Conservation (phyloP, 139 green algal species). For the Closterium sp. region DNA sequence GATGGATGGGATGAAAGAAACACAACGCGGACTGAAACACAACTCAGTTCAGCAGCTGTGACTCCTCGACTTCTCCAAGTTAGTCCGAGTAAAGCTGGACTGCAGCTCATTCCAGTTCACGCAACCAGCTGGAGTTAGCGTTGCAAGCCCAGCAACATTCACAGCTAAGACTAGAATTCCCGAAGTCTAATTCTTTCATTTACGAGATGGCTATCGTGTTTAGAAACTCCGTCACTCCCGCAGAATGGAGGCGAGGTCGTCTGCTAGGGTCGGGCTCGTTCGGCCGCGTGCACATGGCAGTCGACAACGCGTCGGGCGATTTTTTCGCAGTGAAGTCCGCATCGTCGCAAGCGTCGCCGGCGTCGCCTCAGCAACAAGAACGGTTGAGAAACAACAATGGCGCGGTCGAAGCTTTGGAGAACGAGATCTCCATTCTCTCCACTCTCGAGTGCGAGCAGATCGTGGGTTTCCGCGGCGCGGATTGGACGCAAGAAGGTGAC, state of each 20-base stretch:
- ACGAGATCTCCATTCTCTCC: constrained; percentile 20
- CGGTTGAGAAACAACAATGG: constrained; percentile 6
- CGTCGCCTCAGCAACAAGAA: constrained; percentile 52
- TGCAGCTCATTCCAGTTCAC: background rate
- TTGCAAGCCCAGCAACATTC: background rate
- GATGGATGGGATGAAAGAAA: background rate
- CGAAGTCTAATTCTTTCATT: constrained; percentile 20
- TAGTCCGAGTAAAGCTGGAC: background rate
- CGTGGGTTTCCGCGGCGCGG: constrained; percentile 11
- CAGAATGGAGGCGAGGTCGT: constrained; percentile 51
- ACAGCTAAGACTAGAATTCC: constrained; percentile 1
- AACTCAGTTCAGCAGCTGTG: background rate
- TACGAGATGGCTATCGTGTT: constrained; percentile 21
- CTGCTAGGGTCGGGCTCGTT: constrained; percentile 32
- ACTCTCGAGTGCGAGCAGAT: constrained; percentile 5
- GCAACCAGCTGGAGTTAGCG: background rate
- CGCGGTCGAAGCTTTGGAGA: constrained; percentile 25
- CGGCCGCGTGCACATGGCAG: constrained; percentile 31
- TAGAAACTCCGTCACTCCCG: constrained; percentile 35
- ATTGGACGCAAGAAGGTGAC: constrained; percentile 20
- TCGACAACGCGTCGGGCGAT: background rate
- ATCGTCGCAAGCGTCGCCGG: background rate
- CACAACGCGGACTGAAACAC: background rate
- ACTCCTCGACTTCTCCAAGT: background rate
- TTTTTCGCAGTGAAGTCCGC: constrained; percentile 41